phyloP scores from a whole-genome alignment of 2,329 filamentous ascomycete species.

The Aspergillus viridinutans region DNA sequence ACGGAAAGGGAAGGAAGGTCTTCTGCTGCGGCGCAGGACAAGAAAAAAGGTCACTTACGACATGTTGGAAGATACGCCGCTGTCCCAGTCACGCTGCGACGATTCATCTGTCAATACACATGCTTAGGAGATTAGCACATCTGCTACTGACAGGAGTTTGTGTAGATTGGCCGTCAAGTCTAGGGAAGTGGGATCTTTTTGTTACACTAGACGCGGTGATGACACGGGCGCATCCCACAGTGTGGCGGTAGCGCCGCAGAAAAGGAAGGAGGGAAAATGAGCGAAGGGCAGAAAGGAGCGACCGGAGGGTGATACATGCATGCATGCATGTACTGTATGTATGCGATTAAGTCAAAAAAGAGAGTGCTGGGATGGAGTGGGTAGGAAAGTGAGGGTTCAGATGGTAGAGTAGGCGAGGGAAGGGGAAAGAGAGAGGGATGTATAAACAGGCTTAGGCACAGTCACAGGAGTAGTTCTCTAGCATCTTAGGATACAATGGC shows the following conservation, averaged over 20 bases:
- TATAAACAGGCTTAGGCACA: conserved; percentile 24
- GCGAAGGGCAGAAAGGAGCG: conserved; percentile 10
- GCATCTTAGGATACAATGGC: conserved; percentile 17
- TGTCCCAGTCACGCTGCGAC: conserved; percentile 32
- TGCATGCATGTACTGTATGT: conserved; percentile 12
- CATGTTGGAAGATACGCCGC: conserved; percentile 34
- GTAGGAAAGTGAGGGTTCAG: conserved; percentile 4
- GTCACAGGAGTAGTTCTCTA: conserved; percentile 16
- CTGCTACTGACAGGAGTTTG: conserved; percentile 28
- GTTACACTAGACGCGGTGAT: conserved; percentile 36
- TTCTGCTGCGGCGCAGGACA: conserved; percentile 7
- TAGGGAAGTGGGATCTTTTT: conserved; percentile 22
- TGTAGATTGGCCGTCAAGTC: conserved; percentile 26
- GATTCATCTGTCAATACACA: conserved; percentile 39
- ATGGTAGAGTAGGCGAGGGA: conserved; percentile 3
- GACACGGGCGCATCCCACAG: conserved; percentile 35
- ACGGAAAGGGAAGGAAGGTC: background rate
- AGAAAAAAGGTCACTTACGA: conserved; percentile 33
- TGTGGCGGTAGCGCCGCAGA: conserved; percentile 26
- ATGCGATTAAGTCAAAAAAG: conserved; percentile 6
- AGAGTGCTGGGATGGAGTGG: conserved; percentile 3
- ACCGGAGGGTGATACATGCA: conserved; percentile 18
- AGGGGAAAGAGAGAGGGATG: conserved; percentile 1
- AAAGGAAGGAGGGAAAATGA: conserved; percentile 16
- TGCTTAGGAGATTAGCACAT: conserved; percentile 32